Percentiles rank a stretch among this genome's conserved stretches.
Conservation (phyloP, 2,329 filamentous ascomycete species). For the Emmonsiellopsis sp. region DNA sequence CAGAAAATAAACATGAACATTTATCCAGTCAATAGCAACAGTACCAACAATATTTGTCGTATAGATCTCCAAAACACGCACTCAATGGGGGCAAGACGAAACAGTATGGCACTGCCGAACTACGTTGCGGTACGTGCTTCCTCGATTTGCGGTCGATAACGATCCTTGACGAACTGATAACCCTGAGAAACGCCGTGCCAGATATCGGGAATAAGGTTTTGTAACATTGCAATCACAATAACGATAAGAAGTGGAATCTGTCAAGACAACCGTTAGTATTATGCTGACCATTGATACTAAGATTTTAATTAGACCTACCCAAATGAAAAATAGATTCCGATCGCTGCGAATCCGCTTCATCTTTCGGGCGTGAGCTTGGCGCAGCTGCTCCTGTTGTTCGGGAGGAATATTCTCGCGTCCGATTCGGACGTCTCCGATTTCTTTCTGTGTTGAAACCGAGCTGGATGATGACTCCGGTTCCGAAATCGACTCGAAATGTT, state of each 20-base stretch:
- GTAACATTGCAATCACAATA: constrained; percentile 37
- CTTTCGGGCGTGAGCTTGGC: constrained; percentile 37
- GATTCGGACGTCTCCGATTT: constrained; percentile 34
- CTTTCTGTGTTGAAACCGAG: constrained; percentile 13
- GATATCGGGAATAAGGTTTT: constrained; percentile 34
- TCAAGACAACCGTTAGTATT: constrained; percentile 16
- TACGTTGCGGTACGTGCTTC: neutral
- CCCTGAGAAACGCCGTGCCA: constrained; percentile 30
- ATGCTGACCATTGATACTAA: neutral
- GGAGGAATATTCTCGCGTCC: constrained; percentile 34
- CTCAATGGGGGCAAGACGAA: neutral
- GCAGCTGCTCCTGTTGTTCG: constrained; percentile 39
- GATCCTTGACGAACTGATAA: constrained; percentile 29
- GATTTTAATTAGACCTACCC: constrained; percentile 32
- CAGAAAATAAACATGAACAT: neutral
- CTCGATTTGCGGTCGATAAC: neutral
- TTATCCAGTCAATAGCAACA: neutral
- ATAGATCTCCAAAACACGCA: neutral
- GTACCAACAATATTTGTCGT: neutral
- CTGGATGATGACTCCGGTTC: constrained; percentile 5
- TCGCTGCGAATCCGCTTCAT: constrained; percentile 43
- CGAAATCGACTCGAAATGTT: constrained; percentile 33
- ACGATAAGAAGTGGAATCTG: constrained; percentile 41
- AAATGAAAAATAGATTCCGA: constrained; percentile 45
- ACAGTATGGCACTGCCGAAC: neutral